Conservation (phyloP, 495 filamentous ascomycete species). For the Evernia prunastri region DNA sequence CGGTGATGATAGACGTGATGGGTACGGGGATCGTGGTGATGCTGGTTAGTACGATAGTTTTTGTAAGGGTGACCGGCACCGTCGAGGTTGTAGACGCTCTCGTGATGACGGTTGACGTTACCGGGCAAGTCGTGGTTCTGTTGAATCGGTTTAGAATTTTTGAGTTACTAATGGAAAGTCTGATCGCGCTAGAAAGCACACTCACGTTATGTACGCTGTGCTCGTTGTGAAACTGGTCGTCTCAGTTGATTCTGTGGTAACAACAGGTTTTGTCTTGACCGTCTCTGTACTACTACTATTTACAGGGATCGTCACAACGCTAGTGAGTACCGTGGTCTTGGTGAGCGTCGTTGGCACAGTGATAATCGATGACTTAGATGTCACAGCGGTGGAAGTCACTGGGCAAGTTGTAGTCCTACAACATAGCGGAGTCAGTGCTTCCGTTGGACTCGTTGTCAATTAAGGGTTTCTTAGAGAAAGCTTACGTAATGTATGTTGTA, state of each 20-base stretch:
- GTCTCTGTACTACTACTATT: neutral
- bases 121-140: constrained; percentile 24
- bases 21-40: constrained; percentile 21
- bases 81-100: constrained; percentile 29
- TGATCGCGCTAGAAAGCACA: neutral
- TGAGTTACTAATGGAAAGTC: neutral
- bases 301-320: neutral
- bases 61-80: constrained; percentile 24
- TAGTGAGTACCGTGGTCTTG: neutral
- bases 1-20: neutral
- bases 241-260: neutral
- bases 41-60: constrained; percentile 29
- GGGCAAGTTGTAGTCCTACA: constrained; percentile 22
- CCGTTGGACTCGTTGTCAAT: neutral
- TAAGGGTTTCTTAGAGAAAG: neutral
- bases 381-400: too few species aligned
- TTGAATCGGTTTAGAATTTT: neutral
- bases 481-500: neutral
- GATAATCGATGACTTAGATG: too few species aligned
- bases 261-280: neutral
- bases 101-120: constrained; percentile 26
- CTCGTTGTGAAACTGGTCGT: neutral
- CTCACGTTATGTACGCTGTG: constrained; percentile 2
- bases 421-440: neutral
- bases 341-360: too few species aligned